Conservation (phyloP, 2,329 filamentous ascomycete species). For the Colletotrichum sp. region DNA sequence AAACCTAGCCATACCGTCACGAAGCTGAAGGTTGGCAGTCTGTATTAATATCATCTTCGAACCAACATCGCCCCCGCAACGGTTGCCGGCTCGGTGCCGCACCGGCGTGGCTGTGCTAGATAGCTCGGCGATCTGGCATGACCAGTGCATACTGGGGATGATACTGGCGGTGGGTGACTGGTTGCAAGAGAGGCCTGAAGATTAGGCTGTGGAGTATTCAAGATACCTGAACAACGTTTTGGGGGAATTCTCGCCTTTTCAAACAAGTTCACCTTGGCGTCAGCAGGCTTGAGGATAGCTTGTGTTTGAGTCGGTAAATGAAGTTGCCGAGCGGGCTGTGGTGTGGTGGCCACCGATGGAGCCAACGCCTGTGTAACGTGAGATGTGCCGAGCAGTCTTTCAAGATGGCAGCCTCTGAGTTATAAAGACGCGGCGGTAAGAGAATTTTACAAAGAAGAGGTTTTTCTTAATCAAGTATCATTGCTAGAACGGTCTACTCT, state of each 20-base stretch:
- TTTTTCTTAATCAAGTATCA: neutral
- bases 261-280: neutral
- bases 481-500: neutral
- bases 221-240: neutral
- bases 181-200: neutral
- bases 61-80: neutral
- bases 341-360: neutral
- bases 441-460: rapidly evolving
- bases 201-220: neutral
- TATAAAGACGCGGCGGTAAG: neutral
- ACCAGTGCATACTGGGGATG: neutral
- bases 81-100: neutral
- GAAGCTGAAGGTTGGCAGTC: neutral
- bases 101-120: slow-evolving; percentile 7
- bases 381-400: neutral
- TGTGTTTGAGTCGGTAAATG: neutral
- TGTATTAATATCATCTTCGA: neutral
- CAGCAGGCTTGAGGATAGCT: neutral
- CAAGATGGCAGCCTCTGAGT: neutral
- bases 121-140: neutral
- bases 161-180: neutral
- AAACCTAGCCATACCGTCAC: neutral
- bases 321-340: neutral
- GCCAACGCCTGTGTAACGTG: neutral
- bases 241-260: neutral